phyloP scores from a whole-genome alignment of 2,329 filamentous ascomycete genomes.

The Ceratocystis huliohia region DNA sequence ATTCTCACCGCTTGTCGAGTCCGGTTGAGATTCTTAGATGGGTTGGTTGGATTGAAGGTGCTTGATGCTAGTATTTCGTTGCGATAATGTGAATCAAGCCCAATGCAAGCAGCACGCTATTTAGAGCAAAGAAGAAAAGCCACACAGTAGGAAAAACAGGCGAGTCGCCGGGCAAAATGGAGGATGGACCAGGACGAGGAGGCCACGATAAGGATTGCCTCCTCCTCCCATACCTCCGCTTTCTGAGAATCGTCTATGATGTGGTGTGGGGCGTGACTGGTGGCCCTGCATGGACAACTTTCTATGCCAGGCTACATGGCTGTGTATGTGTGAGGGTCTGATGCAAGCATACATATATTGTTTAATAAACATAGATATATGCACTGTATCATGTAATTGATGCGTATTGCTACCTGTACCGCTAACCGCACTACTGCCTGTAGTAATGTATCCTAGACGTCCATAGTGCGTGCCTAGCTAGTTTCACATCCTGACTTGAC shows the following conservation, averaged over 20 bases:
- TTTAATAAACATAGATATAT: background rate
- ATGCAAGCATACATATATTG: background rate
- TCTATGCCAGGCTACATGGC: background rate
- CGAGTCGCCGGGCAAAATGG: no score
- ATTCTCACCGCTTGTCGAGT: conserved; percentile 7
- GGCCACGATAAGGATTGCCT: no score
- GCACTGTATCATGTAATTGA: background rate
- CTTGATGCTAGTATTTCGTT: no score
- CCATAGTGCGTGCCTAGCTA: background rate
- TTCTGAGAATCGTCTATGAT: background rate
- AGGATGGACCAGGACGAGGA: no score
- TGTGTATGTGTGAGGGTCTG: background rate
- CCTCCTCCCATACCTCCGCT: no score
- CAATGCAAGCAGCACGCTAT: no score
- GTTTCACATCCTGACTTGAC: background rate
- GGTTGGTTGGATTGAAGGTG: no score
- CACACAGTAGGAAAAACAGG: no score
- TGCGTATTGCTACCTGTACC: background rate
- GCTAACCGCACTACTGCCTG: background rate
- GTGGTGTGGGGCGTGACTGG: background rate
- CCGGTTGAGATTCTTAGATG: background rate
- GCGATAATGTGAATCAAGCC: no score
- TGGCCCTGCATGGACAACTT: conserved; percentile 4
- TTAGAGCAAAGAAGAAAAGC: no score
- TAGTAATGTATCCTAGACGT: background rate